phyloP scores from a whole-genome alignment of 208 protist genomes.

The Leishmania gerbilli region DNA sequence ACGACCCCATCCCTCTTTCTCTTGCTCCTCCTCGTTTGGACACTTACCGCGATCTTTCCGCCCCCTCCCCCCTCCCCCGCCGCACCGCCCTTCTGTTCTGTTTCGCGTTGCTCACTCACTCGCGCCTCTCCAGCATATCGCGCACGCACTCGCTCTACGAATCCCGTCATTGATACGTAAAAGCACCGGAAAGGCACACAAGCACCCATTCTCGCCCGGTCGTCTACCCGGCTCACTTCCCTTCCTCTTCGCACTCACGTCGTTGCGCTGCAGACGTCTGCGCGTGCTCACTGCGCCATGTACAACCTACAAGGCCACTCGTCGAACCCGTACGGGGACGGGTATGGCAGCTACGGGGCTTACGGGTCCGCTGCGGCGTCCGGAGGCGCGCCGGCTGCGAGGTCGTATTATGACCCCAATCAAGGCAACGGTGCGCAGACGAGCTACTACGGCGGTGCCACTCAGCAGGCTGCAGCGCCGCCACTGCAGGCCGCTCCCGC shows the following conservation, averaged over 20 bases:
- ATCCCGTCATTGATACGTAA: not conserved
- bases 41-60: not conserved
- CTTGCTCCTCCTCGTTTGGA: not conserved
- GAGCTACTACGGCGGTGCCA: constrained; percentile 12
- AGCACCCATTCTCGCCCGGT: not conserved
- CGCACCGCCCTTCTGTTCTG: not conserved
- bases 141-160: not conserved
- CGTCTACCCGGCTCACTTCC: not conserved
- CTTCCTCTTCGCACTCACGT: no score
- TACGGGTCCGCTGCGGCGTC: constrained; percentile 20
- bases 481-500: constrained; percentile 1
- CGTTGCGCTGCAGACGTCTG: not conserved
- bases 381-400: not conserved
- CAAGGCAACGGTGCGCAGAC: constrained; percentile 10
- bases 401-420: constrained; percentile 15
- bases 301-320: constrained; percentile 19
- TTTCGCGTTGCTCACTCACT: not conserved
- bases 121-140: not conserved
- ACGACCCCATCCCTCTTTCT: not conserved
- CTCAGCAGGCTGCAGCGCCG: not conserved
- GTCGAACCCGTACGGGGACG: constrained; percentile 27
- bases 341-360: constrained; percentile 31
- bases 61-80: not conserved
- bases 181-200: not conserved
- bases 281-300: constrained; percentile 5